Percentiles rank a stretch among this genome's conserved stretches.
These are phyloP conservation scores for Dactylonectria estremocensis DNA, from an alignment of 2,329 filamentous ascomycete species.

Conservation along the genomic window DNA sequence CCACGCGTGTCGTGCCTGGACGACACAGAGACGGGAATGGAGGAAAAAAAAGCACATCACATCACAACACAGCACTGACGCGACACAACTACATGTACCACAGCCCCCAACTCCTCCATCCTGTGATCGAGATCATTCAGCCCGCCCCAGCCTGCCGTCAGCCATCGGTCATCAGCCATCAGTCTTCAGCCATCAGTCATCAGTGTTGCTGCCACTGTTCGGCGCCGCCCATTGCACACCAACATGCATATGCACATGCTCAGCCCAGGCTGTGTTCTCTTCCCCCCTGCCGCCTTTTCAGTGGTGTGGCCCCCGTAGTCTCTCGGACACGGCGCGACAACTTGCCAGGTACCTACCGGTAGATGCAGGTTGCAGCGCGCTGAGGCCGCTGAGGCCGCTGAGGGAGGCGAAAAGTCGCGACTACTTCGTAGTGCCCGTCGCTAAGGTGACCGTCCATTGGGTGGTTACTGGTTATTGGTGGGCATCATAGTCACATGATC, in stretches of 20 bases:
- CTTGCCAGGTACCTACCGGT: not conserved
- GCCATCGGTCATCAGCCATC: no score
- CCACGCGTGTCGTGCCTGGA: not conserved
- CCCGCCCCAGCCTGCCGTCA: not conserved
- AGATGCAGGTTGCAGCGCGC: no score
- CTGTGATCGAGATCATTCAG: not conserved
- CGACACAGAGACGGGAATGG: not conserved
- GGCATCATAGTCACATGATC: constrained; percentile 46
- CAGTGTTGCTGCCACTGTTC: not conserved
- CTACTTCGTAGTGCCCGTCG: constrained; percentile 14
- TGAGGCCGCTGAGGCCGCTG: constrained; percentile 18
- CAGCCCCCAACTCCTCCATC: not conserved
- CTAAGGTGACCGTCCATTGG: constrained; percentile 26
- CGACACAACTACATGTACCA: not conserved
- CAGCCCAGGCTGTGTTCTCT: not conserved
- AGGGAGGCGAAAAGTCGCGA: constrained; percentile 29
- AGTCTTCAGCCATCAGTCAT: not conserved
- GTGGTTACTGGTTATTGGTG: constrained; percentile 21
- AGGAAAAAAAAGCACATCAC: not conserved
- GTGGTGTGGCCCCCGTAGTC: not conserved
- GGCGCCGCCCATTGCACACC: not conserved
- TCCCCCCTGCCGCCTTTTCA: not conserved
- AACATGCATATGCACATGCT: not conserved
- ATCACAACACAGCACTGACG: not conserved
- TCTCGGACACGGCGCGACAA: constrained; percentile 13